Conservation (phyloP, 1,284 basidiomycete genomes). For the Cryptococcus maquisensis region DNA sequence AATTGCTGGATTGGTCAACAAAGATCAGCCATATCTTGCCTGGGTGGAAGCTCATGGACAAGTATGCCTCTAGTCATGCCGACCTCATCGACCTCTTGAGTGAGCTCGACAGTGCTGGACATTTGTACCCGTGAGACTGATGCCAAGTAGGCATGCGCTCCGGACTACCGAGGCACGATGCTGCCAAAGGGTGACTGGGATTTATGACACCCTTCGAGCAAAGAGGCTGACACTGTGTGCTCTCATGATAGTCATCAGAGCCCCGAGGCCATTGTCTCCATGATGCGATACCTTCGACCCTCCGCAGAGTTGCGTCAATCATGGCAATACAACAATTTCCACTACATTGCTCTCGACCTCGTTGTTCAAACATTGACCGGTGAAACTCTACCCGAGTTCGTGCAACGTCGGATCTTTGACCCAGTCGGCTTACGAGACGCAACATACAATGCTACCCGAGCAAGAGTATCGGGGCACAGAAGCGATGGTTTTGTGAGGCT, state of each 20-base stretch:
- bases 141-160: conserved; percentile 26
- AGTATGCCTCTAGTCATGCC: conserved; percentile 43
- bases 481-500: conserved; percentile 17
- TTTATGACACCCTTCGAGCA: neutral
- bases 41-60: conserved; percentile 48
- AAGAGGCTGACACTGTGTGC: neutral
- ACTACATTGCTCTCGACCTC: conserved; percentile 22
- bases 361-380: conserved; percentile 29
- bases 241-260: neutral
- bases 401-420: conserved; percentile 28
- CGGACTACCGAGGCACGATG: conserved; percentile 34
- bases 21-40: conserved; percentile 50
- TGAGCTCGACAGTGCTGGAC: conserved; percentile 13
- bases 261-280: conserved; percentile 11
- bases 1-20: conserved; percentile 45
- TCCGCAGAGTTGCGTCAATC: conserved; percentile 30
- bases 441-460: conserved; percentile 17
- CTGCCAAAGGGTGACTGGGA: conserved; percentile 16
- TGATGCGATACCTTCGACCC: conserved; percentile 25
- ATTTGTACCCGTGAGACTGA: neutral
- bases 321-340: conserved; percentile 39
- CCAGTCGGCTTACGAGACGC: conserved; percentile 31
- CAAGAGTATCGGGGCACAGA: conserved; percentile 10
- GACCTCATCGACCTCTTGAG: conserved; percentile 49
- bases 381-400: conserved; percentile 21